Conservation (phyloP, 176 grass and related monocot genomes). For the Puccinellia tenuiflora region DNA sequence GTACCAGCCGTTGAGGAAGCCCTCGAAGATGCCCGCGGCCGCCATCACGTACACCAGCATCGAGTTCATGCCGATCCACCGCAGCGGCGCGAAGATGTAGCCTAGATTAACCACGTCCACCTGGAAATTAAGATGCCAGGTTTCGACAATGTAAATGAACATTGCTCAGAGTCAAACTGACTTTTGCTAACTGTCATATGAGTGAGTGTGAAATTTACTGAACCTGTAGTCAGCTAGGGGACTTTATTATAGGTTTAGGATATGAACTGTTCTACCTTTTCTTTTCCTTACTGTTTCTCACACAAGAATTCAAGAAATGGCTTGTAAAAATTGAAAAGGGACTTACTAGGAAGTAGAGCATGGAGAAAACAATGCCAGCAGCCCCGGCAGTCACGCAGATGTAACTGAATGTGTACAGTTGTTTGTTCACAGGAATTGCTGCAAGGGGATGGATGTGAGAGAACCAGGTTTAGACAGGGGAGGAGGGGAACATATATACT, state of each 20-base stretch:
- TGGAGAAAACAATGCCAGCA: slow-evolving; percentile 58
- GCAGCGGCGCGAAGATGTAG: slow-evolving; percentile 44
- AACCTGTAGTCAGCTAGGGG: neutral
- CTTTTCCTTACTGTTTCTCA: neutral
- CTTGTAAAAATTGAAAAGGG: neutral
- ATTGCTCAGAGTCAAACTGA: too few relatives aligned
- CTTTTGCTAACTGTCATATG: neutral
- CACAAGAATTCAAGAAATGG: neutral
- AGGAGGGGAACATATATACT: neutral
- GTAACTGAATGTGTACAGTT: slow-evolving; percentile 85
- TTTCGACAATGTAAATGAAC: neutral
- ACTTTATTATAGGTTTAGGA: neutral
- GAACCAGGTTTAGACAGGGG: neutral
- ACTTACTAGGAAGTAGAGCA: slow-evolving; percentile 81
- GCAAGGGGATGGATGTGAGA: neutral
- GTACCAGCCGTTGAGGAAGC: slow-evolving; percentile 95
- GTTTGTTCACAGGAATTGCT: slow-evolving; percentile 91
- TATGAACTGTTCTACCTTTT: too few relatives aligned
- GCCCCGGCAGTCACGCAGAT: slow-evolving; percentile 78
- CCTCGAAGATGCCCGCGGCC: slow-evolving; percentile 82
- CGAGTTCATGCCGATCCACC: slow-evolving; percentile 92
- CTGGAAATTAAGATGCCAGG: slow-evolving; percentile 9
- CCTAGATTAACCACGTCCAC: slow-evolving; percentile 54
- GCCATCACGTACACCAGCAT: slow-evolving; percentile 99
- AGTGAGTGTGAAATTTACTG: neutral